Evolutionary conservation across 2,329 filamentous ascomycete genomes (phyloP).

Genomic region (Xylariomycetidae sp.): DNA sequence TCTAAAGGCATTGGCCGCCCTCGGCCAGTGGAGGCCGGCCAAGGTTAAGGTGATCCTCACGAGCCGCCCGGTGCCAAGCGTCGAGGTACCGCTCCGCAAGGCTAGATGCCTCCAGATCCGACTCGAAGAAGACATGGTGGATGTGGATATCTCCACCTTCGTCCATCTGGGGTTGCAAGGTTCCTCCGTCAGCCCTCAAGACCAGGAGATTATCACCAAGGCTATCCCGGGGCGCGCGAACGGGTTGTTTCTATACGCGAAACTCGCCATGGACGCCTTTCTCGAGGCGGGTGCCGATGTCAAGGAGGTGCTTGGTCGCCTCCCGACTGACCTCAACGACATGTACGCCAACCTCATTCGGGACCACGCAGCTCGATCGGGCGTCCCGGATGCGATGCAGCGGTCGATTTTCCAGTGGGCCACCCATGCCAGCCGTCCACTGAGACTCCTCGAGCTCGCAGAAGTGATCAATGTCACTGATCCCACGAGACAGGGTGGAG

Average conservation of each 20-base stretch:
- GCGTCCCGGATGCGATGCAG: not conserved
- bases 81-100: conserved; percentile 27
- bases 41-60: conserved; percentile 39
- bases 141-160: conserved; percentile 35
- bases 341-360: conserved; percentile 29
- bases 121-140: conserved; percentile 31
- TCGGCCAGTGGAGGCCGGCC: conserved; percentile 8
- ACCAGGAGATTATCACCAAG: conserved; percentile 18
- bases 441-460: not conserved
- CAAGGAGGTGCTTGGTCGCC: conserved; percentile 19
- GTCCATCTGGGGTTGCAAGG: conserved; percentile 17
- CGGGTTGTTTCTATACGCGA: conserved; percentile 42
- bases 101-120: conserved; percentile 26
- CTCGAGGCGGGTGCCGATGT: conserved; percentile 21
- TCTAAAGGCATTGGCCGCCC: conserved; percentile 29
- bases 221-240: conserved; percentile 32
- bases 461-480: not conserved
- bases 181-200: conserved; percentile 1
- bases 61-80: conserved; percentile 31
- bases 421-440: not conserved
- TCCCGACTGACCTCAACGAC: conserved; percentile 32
- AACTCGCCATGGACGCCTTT: conserved; percentile 36
- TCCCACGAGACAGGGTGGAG: not conserved
- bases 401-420: not conserved
- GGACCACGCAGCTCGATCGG: not conserved